phyloP scores from a whole-genome alignment of 192 early-diverging fungal species.

The Backusella mclennaniae region DNA sequence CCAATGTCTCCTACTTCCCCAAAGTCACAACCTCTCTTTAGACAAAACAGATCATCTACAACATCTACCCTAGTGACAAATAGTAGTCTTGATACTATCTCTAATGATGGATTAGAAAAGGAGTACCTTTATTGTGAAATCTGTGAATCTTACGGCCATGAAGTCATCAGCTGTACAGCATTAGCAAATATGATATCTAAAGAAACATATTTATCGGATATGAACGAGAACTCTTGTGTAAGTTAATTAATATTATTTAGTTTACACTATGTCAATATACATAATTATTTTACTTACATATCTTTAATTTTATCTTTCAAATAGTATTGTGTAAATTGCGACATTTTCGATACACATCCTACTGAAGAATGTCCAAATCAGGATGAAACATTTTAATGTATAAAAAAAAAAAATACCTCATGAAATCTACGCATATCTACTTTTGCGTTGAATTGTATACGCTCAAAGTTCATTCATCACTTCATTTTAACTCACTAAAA shows the following conservation, averaged over 20 bases:
- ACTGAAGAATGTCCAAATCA: conserved; percentile 73
- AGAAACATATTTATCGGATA: not conserved
- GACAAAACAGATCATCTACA: conserved; percentile 3
- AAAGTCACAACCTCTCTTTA: not conserved
- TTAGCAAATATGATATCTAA: conserved; percentile 11
- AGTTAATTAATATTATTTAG: not conserved
- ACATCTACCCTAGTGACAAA: not conserved
- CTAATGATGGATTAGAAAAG: conserved; percentile 23
- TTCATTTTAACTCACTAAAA: not conserved
- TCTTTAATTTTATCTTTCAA: not conserved
- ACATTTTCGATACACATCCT: conserved; percentile 60
- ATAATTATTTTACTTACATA: not conserved
- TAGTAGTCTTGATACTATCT: not conserved
- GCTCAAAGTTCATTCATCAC: not conserved
- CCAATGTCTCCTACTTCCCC: not conserved
- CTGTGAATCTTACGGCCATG: conserved; percentile 65
- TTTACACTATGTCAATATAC: not conserved
- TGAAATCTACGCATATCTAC: not conserved
- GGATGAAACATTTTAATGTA: conserved; percentile 62
- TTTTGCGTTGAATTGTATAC: not conserved
- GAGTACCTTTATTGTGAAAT: conserved; percentile 59
- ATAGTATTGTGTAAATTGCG: conserved; percentile 78
- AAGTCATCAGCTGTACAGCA: conserved; percentile 54
- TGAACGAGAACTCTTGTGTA: not conserved
- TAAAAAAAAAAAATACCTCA: not conserved